Conservation (phyloP, 1,284 basidiomycete species). For the Hemileia vastatrix region DNA sequence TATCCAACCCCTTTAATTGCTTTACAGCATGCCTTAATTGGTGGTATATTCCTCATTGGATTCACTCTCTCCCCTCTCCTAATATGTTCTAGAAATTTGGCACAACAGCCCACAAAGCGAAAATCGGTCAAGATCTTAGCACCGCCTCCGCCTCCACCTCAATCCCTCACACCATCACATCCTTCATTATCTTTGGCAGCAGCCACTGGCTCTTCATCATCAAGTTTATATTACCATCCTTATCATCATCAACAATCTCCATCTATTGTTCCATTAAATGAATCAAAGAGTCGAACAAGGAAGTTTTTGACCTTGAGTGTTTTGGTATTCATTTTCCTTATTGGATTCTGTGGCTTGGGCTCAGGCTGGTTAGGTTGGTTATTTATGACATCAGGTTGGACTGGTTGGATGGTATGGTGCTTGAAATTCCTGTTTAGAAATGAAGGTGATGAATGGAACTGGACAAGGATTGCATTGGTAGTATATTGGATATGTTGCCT, state of each 20-base stretch:
- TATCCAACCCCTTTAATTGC: conserved; percentile 82
- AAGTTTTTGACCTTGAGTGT: too few relatives aligned
- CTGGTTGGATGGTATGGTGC: background rate
- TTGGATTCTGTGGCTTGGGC: conserved; percentile 1
- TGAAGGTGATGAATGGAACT: too few relatives aligned
- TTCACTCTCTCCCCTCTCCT: conserved; percentile 90
- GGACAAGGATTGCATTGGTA: conserved; percentile 7
- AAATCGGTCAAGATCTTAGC: background rate
- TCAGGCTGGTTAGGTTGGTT: conserved; percentile 17
- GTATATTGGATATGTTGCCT: conserved; percentile 15
- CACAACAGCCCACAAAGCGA: conserved; percentile 78
- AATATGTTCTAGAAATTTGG: conserved; percentile 81
- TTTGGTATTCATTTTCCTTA: conserved; percentile 11
- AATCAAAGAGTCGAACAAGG: conserved; percentile 5
- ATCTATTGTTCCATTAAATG: too few relatives aligned
- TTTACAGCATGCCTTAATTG: conserved; percentile 86
- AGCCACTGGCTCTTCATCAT: background rate
- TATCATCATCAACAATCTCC: conserved; percentile 4
- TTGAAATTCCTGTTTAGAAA: background rate
- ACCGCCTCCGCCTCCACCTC: background rate
- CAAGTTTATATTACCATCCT: conserved; percentile 3
- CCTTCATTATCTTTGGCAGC: background rate
- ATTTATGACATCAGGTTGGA: background rate
- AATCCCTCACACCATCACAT: background rate
- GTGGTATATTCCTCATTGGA: conserved; percentile 80